Evolutionary conservation across 441 rosid genomes (phyloP), one percentile per base, ranked within the genome.

Genomic region (Aquilaria agallochum): DNA sequence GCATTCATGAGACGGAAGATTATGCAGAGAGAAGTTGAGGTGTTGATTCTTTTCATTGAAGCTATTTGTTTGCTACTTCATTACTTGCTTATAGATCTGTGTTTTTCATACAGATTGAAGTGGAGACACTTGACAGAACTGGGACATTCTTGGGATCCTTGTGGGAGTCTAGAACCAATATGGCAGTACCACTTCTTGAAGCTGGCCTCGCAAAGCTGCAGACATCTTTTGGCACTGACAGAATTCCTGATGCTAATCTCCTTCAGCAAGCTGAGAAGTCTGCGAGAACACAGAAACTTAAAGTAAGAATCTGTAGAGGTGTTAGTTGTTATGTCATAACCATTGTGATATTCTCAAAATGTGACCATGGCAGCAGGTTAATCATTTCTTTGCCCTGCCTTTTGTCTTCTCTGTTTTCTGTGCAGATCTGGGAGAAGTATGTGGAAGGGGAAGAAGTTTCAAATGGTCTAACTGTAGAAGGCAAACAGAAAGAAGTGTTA

Each of bases 21-120:
- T 70, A 83, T 95, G 95, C 98, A 95, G 83, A 87, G 98, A 73
- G 97, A 95, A 50, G 98, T 92, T 48, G 99, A 92, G 95, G 99
- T 95, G 74, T 53, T 65, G 36, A 40, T 32, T 51, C 54, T 60
- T 31, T 40, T 67, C 44, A 45, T 47, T 15, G 13, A 53, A 49
- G 46, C 45, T 50, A 33, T n/a, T 69, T 7, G 63, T 72, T 52
- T 56, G 46, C 36, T 9, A 34, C 48, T 64, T 63, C 31, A 54
- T 67, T 65, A 44, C 53, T 59, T 64, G 11, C 64, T 53, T 63
- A 59, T 57, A 42, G 52, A 40, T 58, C 33, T 52, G 5, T 30
- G 31, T 70, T 64, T 55, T 56, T 27, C 49, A 15, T 70, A 56
- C 76, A 95, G 99, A 90, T 95, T 36, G 95, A 82, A 72, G 89